Conservation (phyloP, 805 yeast species). For the Metschnikowia vanudenii region DNA sequence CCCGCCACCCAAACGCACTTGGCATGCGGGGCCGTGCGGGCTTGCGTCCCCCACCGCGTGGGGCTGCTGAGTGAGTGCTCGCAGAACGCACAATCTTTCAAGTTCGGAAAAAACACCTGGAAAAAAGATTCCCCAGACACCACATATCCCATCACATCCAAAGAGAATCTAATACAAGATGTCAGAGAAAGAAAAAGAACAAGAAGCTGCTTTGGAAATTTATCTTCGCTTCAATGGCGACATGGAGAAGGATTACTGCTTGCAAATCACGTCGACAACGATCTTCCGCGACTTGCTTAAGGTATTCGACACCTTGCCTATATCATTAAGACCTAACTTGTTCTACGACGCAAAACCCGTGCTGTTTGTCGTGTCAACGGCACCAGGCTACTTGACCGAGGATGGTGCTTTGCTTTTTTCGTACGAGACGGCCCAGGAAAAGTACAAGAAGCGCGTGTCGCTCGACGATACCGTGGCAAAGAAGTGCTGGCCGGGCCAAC, state of each 20-base stretch:
- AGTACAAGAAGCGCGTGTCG: conserved; percentile 46
- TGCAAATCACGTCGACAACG: conserved; percentile 61
- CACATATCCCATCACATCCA: not conserved
- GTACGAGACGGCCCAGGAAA: conserved; percentile 47
- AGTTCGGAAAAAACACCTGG: too few species aligned
- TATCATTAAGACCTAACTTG: conserved; percentile 75
- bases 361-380: conserved; percentile 58
- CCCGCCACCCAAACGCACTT: not conserved
- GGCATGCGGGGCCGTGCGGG: not conserved
- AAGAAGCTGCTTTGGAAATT: conserved; percentile 36
- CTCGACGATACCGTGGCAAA: conserved; percentile 52
- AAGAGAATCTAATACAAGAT: not conserved
- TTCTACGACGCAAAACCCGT: conserved; percentile 66
- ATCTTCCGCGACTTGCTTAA: conserved; percentile 58
- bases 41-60: too few species aligned
- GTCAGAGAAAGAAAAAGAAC: conserved; percentile 6
- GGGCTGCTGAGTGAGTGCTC: too few species aligned
- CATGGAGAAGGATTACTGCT: conserved; percentile 84
- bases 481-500: conserved; percentile 85
- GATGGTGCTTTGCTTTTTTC: conserved; percentile 78
- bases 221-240: conserved; percentile 85
- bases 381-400: conserved; percentile 81
- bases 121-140: too few species aligned
- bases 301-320: conserved; percentile 66
- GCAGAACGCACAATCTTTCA: too few species aligned